Base-by-base conservation (phyloP, 495 filamentous ascomycete genomes). In the Sphaerosporella brunnea region DNA sequence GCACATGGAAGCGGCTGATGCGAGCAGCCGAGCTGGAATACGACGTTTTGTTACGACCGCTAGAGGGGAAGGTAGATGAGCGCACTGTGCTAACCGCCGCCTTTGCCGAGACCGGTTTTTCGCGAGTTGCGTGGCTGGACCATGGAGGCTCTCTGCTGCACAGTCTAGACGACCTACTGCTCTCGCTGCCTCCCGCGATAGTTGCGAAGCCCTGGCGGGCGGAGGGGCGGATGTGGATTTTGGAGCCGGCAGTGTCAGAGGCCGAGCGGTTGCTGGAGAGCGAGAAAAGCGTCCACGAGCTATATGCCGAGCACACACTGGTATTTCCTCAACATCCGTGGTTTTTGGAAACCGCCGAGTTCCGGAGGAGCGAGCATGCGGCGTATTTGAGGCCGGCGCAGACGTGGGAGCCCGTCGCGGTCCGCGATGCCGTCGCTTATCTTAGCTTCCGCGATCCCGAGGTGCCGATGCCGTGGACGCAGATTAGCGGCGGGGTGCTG, bases 251-350 rank as follows among this genome's bases (percentile, higher is more conserved):
- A 9, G 66, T 63, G 28, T 52, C 59, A 5, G 72, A 75, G 41
- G 78, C 73, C 39, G 61, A 67, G 13, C 62, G 82, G 30, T 65
- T 72, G 48, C 65, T 87, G 1, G 56, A 88, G 32, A 87, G 88
- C 25, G 81, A 80, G 1, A n/a, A n/a, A n/a, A n/a, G n/a, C n/a
- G n/a, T n/a, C n/a, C n/a, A n/a, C n/a, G n/a, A n/a, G n/a, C n/a
- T n/a, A n/a, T n/a, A n/a, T n/a, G n/a, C n/a, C n/a, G n/a, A n/a
- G n/a, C n/a, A n/a, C n/a, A n/a, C n/a, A n/a, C 61, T 82, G 55
- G 72, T 90, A 10, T 66, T 93, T 0, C 84, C 84, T 2, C 84
- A 88, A 55, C 71, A 78, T 18, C 71, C 71, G 18, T 88, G 84
- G 56, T 76, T 73, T 3, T 63, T 87, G 5, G 55, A 85, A 3